A percentile compares a stretch with the other conserved stretches of the same genome.
Evolutionary conservation across 805 yeast species (phyloP).

Genomic region (Candida germanica): DNA sequence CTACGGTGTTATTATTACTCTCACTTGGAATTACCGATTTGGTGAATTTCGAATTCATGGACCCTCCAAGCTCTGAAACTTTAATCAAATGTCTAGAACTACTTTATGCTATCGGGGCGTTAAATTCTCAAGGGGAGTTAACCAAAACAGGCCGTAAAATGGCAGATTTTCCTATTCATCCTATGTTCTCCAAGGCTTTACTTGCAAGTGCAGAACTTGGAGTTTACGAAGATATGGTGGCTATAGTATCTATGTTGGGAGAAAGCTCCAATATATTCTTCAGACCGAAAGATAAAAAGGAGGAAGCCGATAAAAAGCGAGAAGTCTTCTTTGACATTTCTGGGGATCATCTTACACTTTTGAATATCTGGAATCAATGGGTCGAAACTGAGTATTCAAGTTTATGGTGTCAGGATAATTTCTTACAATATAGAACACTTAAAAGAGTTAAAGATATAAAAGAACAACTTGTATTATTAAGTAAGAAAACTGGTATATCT

Average conservation of each 20-base stretch:
- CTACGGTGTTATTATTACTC: slow-evolving; percentile 70
- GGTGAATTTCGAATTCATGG: slow-evolving; percentile 84
- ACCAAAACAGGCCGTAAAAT: slow-evolving; percentile 77
- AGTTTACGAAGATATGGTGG: slow-evolving; percentile 66
- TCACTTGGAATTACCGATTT: slow-evolving; percentile 85
- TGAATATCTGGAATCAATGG: slow-evolving; percentile 81
- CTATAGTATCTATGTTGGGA: slow-evolving; percentile 79
- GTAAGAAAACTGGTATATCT: slow-evolving; percentile 49
- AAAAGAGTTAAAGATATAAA: slow-evolving; percentile 66
- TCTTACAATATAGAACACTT: slow-evolving; percentile 71
- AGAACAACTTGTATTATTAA: slow-evolving; percentile 61
- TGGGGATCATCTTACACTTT: slow-evolving; percentile 78
- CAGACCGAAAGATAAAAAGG: slow-evolving; percentile 65
- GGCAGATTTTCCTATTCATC: slow-evolving; percentile 92
- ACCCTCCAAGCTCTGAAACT: slow-evolving; percentile 75
- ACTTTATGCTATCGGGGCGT: slow-evolving; percentile 82
- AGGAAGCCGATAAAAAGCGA: slow-evolving; percentile 62
- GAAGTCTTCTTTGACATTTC: slow-evolving; percentile 51
- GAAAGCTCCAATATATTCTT: slow-evolving; percentile 70
- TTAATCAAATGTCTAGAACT: slow-evolving; percentile 74
- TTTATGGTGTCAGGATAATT: slow-evolving; percentile 85
- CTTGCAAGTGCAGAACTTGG: slow-evolving; percentile 57
- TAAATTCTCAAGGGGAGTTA: slow-evolving; percentile 73
- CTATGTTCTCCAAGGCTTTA: slow-evolving; percentile 78
- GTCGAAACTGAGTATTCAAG: slow-evolving; percentile 58